Base-by-base conservation (phyloP, 495 filamentous ascomycete species). In the Niebla homalea region DNA sequence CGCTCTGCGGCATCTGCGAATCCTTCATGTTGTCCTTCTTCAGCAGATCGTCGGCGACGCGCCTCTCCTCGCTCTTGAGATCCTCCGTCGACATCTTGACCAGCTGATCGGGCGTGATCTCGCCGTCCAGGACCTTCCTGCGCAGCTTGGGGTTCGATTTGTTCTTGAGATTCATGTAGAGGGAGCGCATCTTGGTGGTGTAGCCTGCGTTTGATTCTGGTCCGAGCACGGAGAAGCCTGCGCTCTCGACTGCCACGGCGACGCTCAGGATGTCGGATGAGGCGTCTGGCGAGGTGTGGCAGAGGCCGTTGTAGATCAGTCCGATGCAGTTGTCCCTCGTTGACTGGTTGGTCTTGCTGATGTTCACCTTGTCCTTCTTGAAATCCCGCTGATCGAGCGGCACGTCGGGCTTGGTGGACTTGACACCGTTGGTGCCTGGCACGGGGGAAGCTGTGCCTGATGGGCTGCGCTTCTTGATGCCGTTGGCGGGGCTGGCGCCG, bases 21-120 rank as follows among this genome's bases (percentile, higher is more conserved):
- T 90, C 84, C 70, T 87, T 86, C 84, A 96, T 87, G 66, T 97
- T 97, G 70, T 94, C 83, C 67, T 87, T 77, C 62, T 84, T 70
- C 36, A 94, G 72, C 59, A 76, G 73, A 55, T 73, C 70, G 52
- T 94, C 86, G 54, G 76, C 67, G 50, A 73, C 73, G 35, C 77
- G 70, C 58, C 80, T 80, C 62, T 88, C 79, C 6, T 69, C 79
- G 46, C 80, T 85, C 64, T 87, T 85, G 56, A 92, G 75, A 62
- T 94, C 87, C 16, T 89, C 84, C 54, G 73, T 70, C 3, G 69
- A 63, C 83, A 87, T 85, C 44, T 70, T 68, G 54, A 94, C 86
- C 53, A 98, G 86, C 10, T 74, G 66, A 0, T 81, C 75, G 5
- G 87, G 69, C 1, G 74, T 51, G 48, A 96, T 83, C 23, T 85